These are phyloP conservation scores for Phytophthora aleatoria DNA, from an alignment of 352 stramenopile genomes.

Conservation along the genomic window DNA sequence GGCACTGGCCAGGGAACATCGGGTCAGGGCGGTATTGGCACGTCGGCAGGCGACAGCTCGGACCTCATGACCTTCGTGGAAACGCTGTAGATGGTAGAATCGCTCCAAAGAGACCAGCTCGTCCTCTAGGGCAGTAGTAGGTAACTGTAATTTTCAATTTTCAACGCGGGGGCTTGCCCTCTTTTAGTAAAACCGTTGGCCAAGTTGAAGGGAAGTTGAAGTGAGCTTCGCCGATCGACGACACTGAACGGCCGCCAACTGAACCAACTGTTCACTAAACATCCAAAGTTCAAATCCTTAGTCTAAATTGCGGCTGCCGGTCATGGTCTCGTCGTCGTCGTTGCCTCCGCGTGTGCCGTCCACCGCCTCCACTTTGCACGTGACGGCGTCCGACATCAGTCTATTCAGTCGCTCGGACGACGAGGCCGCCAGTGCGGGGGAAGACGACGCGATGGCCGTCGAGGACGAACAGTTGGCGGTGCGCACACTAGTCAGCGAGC, in stretches of 20 bases:
- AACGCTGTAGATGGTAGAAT: constrained; percentile 36
- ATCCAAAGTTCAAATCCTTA: constrained; percentile 17
- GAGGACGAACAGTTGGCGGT: constrained; percentile 28
- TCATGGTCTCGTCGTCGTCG: constrained; percentile 22
- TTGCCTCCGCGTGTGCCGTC: constrained; percentile 34
- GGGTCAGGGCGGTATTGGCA: constrained; percentile 17
- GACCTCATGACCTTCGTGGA: constrained; percentile 84
- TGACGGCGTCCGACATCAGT: constrained; percentile 50
- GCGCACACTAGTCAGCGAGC: constrained; percentile 32
- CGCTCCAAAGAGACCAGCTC: background rate
- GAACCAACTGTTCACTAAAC: constrained; percentile 23
- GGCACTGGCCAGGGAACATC: constrained; percentile 23
- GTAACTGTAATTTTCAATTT: constrained; percentile 36
- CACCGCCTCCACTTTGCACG: constrained; percentile 33
- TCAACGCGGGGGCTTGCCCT: background rate
- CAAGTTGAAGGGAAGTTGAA: constrained; percentile 15
- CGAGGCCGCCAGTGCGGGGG: constrained; percentile 13
- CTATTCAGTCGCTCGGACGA: constrained; percentile 43
- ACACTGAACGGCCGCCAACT: constrained; percentile 6
- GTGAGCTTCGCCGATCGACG: background rate
- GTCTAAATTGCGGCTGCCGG: constrained; percentile 8
- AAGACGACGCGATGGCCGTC: constrained; percentile 10
- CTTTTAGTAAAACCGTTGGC: background rate
- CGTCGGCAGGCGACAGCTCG: constrained; percentile 43
- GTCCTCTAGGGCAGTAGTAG: background rate